Conservation (phyloP, 805 yeast species). For the Starmera amethionina region DNA sequence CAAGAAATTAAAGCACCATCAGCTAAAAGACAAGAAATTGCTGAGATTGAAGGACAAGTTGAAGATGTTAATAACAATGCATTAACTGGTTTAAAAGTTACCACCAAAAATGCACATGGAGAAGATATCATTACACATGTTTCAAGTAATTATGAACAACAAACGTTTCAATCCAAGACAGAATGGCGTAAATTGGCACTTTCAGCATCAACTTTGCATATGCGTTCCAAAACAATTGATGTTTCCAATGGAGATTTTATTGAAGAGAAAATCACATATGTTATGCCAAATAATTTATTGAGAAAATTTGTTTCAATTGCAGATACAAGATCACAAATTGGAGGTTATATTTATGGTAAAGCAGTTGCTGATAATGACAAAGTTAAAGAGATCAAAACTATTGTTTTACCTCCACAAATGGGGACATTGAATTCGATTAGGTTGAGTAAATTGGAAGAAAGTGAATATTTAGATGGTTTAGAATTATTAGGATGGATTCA, state of each 20-base stretch:
- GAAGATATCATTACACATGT: slow-evolving; percentile 94
- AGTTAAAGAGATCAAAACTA: slow-evolving; percentile 67
- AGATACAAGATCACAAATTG: slow-evolving; percentile 75
- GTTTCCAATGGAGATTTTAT: slow-evolving; percentile 60
- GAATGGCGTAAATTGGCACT: slow-evolving; percentile 91
- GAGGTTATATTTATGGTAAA: slow-evolving; percentile 71
- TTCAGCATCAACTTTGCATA: slow-evolving; percentile 59
- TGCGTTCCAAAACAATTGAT: slow-evolving; percentile 68
- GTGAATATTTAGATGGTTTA: slow-evolving; percentile 43
- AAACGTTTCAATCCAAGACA: slow-evolving; percentile 68
- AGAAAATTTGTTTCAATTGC: slow-evolving; percentile 70
- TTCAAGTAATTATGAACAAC: slow-evolving; percentile 80
- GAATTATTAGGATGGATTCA: slow-evolving; percentile 94
- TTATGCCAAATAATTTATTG: slow-evolving; percentile 75
- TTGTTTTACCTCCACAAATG: slow-evolving; percentile 81
- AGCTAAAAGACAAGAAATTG: slow-evolving; percentile 71
- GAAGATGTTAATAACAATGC: slow-evolving; percentile 26
- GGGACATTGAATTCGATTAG: slow-evolving; percentile 55
- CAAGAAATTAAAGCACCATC: slow-evolving; percentile 92
- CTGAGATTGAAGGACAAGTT: slow-evolving; percentile 53
- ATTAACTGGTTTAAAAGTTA: slow-evolving; percentile 53
- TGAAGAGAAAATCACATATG: slow-evolving; percentile 50
- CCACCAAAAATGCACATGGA: slow-evolving; percentile 86
- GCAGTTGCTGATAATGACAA: slow-evolving; percentile 63
- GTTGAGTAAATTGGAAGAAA: slow-evolving; percentile 33